These are phyloP conservation scores for Lasiodiplodia sp. DNA, from an alignment of 2,329 filamentous ascomycete genomes.

Conservation along the genomic window DNA sequence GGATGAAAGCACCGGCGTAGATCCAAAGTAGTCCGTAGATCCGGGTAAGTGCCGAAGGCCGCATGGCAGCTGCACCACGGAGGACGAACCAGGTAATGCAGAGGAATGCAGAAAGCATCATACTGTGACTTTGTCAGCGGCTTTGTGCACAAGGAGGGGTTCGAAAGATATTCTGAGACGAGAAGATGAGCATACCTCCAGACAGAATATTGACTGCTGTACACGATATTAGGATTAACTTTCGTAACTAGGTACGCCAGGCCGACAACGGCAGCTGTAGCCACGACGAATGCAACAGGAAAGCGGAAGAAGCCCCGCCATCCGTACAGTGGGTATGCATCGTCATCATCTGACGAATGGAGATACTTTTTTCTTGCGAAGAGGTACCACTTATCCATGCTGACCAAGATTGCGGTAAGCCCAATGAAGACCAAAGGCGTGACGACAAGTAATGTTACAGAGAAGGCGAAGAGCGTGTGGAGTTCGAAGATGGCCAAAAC, in stretches of 20 bases:
- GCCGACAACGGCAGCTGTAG: conserved; percentile 73
- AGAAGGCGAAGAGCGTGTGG: conserved; percentile 83
- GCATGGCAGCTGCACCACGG: conserved; percentile 76
- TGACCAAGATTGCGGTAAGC: conserved; percentile 72
- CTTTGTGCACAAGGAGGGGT: background rate
- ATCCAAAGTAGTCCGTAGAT: conserved; percentile 85
- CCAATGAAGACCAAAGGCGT: conserved; percentile 76
- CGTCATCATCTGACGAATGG: conserved; percentile 65
- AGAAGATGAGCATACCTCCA: conserved; percentile 62
- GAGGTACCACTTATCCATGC: conserved; percentile 84
- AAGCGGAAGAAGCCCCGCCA: conserved; percentile 86
- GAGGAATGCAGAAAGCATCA: conserved; percentile 84
- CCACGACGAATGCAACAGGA: conserved; percentile 74
- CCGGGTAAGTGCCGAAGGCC: conserved; percentile 86
- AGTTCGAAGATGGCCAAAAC: conserved; percentile 80
- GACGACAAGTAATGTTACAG: conserved; percentile 80
- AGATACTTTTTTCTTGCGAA: conserved; percentile 73
- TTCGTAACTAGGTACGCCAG: conserved; percentile 79
- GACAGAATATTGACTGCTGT: conserved; percentile 86
- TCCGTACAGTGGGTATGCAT: conserved; percentile 72
- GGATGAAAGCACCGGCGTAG: conserved; percentile 75
- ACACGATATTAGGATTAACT: conserved; percentile 88
- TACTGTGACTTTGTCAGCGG: conserved; percentile 53
- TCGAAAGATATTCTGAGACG: background rate
- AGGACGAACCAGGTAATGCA: conserved; percentile 83